A percentile compares a stretch with the other conserved stretches of the same genome.
Evolutionary conservation across 768 basidiomycete genomes (phyloP).

Genomic region (Boletus vermiculosoides): DNA sequence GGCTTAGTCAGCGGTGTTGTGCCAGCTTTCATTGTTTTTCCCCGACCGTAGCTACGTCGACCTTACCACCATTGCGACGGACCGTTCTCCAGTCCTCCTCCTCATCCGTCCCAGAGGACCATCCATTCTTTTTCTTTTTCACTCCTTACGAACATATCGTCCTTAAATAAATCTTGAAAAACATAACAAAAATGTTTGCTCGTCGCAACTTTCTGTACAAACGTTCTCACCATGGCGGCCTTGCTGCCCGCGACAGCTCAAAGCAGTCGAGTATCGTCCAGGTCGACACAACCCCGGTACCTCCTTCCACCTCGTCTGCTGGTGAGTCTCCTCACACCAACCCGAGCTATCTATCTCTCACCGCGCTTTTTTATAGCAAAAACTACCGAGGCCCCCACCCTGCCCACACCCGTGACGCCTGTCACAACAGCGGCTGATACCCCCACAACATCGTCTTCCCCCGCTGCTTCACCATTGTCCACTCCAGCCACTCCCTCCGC

Average conservation of each 20-base stretch:
- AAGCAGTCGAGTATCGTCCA: neutral
- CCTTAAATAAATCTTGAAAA: neutral
- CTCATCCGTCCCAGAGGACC: neutral
- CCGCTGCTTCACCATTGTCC: slow-evolving; percentile 3
- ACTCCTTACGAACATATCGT: slow-evolving; percentile 23
- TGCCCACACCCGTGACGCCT: neutral
- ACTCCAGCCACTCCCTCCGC: slow-evolving; percentile 6
- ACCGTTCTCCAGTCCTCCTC: neutral
- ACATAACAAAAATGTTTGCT: slow-evolving; percentile 14
- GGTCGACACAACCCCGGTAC: too few species aligned
- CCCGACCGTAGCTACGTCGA: neutral
- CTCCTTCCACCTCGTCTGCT: neutral
- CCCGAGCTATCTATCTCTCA: neutral
- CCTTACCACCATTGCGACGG: neutral
- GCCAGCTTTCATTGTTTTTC: neutral
- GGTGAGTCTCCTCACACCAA: neutral
- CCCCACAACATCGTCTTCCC: slow-evolving; percentile 9
- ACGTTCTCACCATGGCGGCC: slow-evolving; percentile 8
- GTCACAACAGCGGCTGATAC: slow-evolving; percentile 17
- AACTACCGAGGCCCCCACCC: neutral
- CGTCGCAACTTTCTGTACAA: slow-evolving; percentile 16
- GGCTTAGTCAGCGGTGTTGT: slow-evolving; percentile 9
- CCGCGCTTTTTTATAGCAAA: neutral
- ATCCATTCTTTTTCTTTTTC: slow-evolving; percentile 22
- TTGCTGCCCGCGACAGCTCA: slow-evolving; percentile 8